A percentile compares a stretch with the other conserved stretches of the same genome.
phyloP scores from a whole-genome alignment of 345 rosid species.

The Linum lewisii region DNA sequence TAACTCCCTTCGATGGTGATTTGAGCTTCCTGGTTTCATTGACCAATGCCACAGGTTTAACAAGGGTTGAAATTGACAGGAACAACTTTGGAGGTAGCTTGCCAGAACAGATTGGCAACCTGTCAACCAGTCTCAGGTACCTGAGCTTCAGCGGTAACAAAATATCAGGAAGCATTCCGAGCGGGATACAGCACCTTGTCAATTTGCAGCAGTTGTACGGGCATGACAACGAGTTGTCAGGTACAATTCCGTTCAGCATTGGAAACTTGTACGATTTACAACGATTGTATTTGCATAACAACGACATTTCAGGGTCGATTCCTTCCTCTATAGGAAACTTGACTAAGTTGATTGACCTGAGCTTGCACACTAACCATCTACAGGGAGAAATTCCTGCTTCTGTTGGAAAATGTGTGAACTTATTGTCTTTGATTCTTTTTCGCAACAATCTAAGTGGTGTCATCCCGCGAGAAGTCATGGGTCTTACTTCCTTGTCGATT shows the following conservation, averaged over 20 bases:
- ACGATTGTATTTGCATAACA: neutral
- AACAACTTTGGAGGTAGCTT: conserved; percentile 15
- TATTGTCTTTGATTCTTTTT: neutral
- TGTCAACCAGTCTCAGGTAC: neutral
- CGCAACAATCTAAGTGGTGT: conserved; percentile 9
- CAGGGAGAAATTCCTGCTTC: conserved; percentile 18
- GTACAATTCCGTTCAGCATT: conserved; percentile 10
- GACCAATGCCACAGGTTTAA: conserved; percentile 10
- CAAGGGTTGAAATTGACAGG: fast-evolving
- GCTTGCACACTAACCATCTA: conserved; percentile 6
- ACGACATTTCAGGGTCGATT: conserved; percentile 5
- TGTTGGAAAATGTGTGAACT: conserved; percentile 5
- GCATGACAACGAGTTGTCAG: conserved; percentile 2
- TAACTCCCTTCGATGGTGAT: conserved; percentile 11
- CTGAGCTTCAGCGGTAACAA: neutral
- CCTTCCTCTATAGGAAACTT: conserved; percentile 14
- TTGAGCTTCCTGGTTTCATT: conserved; percentile 14
- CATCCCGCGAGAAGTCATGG: conserved; percentile 10
- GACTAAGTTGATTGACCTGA: neutral
- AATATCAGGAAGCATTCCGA: conserved; percentile 13
- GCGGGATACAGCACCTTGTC: conserved; percentile 13
- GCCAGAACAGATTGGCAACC: conserved; percentile 11
- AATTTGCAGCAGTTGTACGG: conserved; percentile 1
- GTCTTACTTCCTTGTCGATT: neutral
- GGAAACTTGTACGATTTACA: conserved; percentile 12